A percentile compares a stretch with the other conserved stretches of the same genome.
Evolutionary conservation across 1,139 yeast genomes (phyloP).

Genomic region (Wickerhamiella infanticola): DNA sequence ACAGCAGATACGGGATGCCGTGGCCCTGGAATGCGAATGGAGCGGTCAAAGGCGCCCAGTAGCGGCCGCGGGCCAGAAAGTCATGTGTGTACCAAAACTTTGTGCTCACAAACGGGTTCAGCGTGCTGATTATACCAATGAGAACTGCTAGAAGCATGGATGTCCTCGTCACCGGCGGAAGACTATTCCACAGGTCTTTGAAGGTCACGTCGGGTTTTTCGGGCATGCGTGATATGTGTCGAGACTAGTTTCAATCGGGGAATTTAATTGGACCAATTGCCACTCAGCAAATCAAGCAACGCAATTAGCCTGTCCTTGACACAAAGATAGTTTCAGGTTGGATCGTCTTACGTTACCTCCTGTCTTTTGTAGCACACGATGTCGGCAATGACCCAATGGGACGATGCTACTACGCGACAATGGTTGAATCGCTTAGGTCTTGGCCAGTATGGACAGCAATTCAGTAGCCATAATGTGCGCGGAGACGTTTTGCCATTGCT

Average conservation of each 20-base stretch:
- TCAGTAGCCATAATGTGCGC: slow-evolving; percentile 24
- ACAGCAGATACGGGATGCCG: slow-evolving; percentile 4
- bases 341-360: too few species aligned
- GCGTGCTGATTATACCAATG: slow-evolving; percentile 1
- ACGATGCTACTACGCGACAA: not conserved
- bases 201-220: not conserved
- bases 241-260: not conserved
- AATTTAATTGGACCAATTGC: too few species aligned
- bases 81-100: slow-evolving; percentile 9
- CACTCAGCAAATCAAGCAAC: too few species aligned
- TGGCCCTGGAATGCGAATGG: slow-evolving; percentile 6
- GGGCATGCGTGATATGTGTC: not conserved
- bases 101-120: slow-evolving; percentile 5
- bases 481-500: slow-evolving; percentile 29
- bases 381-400: slow-evolving; percentile 2
- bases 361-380: not conserved
- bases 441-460: slow-evolving; percentile 17
- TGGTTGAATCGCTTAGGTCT: slow-evolving; percentile 1
- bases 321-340: too few species aligned
- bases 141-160: slow-evolving; percentile 3
- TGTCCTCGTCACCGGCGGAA: slow-evolving; percentile 11
- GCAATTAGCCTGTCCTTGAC: too few species aligned
- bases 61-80: slow-evolving; percentile 5
- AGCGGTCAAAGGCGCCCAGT: slow-evolving; percentile 9
- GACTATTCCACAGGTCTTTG: slow-evolving; percentile 8